phyloP scores from a whole-genome alignment of 208 protist species.

The Crithidia bombi region DNA sequence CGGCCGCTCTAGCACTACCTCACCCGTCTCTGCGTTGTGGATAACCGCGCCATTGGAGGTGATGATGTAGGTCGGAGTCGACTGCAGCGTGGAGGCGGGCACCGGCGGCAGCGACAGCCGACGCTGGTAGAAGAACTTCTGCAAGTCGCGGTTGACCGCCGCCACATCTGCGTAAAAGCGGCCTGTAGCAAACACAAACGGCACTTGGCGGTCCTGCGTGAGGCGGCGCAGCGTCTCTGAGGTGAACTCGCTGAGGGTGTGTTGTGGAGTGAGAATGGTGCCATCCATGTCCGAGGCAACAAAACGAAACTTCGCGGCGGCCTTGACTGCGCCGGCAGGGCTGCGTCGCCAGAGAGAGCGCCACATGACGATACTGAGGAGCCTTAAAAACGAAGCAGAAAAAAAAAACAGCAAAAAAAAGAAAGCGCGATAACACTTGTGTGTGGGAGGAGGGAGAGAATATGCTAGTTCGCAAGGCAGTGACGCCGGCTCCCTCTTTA shows the following conservation, averaged over 20 bases:
- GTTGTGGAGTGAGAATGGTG: constrained; percentile 47
- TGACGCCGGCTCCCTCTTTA: no score
- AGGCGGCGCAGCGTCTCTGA: constrained; percentile 52
- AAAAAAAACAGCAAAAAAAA: constrained; percentile 3
- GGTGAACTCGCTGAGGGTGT: constrained; percentile 45
- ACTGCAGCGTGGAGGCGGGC: constrained; percentile 8
- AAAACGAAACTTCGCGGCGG: constrained; percentile 29
- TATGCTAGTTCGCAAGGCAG: background rate
- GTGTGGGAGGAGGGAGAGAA: background rate
- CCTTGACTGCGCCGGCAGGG: background rate
- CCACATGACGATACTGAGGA: constrained; percentile 2
- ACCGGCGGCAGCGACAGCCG: constrained; percentile 40
- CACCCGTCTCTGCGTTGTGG: constrained; percentile 46
- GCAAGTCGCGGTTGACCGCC: constrained; percentile 44
- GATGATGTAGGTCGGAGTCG: constrained; percentile 38
- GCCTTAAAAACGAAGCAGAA: background rate
- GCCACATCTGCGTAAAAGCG: constrained; percentile 61
- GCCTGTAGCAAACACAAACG: constrained; percentile 77
- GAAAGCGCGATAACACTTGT: background rate
- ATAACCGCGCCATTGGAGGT: constrained; percentile 63
- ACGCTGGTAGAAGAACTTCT: constrained; percentile 45
- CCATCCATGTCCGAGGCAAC: constrained; percentile 70
- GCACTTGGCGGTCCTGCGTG: constrained; percentile 51
- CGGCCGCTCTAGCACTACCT: constrained; percentile 37
- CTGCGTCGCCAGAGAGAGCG: constrained; percentile 8